Conservation (phyloP, 2,329 filamentous ascomycete species). For the Thielaviopsis cerberus region DNA sequence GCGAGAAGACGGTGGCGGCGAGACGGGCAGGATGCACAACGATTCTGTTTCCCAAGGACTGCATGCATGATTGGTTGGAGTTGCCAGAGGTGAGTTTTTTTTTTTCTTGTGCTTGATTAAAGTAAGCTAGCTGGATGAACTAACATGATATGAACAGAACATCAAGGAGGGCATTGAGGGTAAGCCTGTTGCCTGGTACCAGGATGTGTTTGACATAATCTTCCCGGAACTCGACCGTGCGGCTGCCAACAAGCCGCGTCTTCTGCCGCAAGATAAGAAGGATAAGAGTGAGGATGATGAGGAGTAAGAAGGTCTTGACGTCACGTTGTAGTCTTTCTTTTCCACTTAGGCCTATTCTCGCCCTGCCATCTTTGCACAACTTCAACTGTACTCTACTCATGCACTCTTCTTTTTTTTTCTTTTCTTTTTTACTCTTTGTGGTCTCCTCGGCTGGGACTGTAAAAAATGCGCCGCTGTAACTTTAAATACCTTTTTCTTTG, state of each 20-base stretch:
- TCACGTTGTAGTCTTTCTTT: conserved; percentile 4
- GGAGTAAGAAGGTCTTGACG: conserved; percentile 6
- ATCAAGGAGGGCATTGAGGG: conserved; percentile 95
- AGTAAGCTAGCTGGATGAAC: conserved; percentile 4
- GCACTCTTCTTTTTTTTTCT: conserved; percentile 9
- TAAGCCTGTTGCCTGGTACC: conserved; percentile 81
- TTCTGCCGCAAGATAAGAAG: conserved; percentile 27
- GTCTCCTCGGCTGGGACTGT: not conserved
- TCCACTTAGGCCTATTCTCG: conserved; percentile 1
- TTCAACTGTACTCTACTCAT: conserved; percentile 4
- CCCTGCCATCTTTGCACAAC: too few species aligned
- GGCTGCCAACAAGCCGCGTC: conserved; percentile 44
- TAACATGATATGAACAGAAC: conserved; percentile 43
- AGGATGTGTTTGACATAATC: conserved; percentile 77
- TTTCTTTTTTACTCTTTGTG: conserved; percentile 4
- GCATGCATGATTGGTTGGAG: conserved; percentile 92
- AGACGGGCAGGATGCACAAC: conserved; percentile 79
- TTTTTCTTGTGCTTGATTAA: not conserved
- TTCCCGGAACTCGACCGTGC: conserved; percentile 65
- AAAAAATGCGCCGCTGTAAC: conserved; percentile 8
- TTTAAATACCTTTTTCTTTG: conserved; percentile 1
- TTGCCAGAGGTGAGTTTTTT: conserved; percentile 64
- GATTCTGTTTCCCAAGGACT: conserved; percentile 88
- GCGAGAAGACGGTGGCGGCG: conserved; percentile 95
- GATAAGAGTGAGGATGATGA: conserved; percentile 22